Conservation (phyloP, 1,284 basidiomycete genomes). For the Ustilago crameri region DNA sequence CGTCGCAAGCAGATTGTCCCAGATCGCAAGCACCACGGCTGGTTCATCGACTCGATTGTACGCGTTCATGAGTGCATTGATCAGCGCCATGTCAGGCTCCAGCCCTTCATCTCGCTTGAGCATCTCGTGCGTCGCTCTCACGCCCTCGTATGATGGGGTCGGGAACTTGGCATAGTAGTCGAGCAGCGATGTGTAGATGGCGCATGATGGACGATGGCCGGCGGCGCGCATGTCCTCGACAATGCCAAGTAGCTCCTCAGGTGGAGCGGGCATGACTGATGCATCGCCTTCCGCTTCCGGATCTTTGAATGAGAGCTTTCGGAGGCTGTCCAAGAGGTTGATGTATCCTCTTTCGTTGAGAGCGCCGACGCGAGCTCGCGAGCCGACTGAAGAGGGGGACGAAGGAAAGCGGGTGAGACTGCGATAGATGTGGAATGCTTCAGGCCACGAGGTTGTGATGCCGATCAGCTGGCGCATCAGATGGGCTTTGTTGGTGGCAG, state of each 20-base stretch:
- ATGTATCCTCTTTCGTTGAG: slow-evolving; percentile 26
- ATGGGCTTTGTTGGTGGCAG: slow-evolving; percentile 11
- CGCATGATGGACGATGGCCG: slow-evolving; percentile 74
- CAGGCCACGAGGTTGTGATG: slow-evolving; percentile 34
- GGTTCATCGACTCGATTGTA: slow-evolving; percentile 82
- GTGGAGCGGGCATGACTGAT: slow-evolving; percentile 71
- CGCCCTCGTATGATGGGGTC: slow-evolving; percentile 35
- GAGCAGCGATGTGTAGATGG: slow-evolving; percentile 80
- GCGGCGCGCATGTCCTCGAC: slow-evolving; percentile 83
- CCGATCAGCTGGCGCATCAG: slow-evolving; percentile 27
- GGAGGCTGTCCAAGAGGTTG: slow-evolving; percentile 20
- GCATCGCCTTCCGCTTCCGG: neutral
- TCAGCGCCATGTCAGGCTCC: slow-evolving; percentile 79
- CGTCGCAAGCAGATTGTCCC: slow-evolving; percentile 76
- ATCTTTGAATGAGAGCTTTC: slow-evolving; percentile 15
- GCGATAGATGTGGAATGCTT: slow-evolving; percentile 47
- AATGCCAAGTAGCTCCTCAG: slow-evolving; percentile 79
- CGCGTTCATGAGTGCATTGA: slow-evolving; percentile 89
- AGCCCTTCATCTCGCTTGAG: slow-evolving; percentile 81
- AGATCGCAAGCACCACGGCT: slow-evolving; percentile 79
- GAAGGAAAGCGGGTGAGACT: slow-evolving; percentile 18
- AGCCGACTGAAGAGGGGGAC: neutral
- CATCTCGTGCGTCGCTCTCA: slow-evolving; percentile 80
- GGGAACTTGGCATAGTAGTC: slow-evolving; percentile 69
- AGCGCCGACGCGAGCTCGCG: neutral